phyloP scores from a whole-genome alignment of 768 basidiomycete species.

The Boletus speciosus region DNA sequence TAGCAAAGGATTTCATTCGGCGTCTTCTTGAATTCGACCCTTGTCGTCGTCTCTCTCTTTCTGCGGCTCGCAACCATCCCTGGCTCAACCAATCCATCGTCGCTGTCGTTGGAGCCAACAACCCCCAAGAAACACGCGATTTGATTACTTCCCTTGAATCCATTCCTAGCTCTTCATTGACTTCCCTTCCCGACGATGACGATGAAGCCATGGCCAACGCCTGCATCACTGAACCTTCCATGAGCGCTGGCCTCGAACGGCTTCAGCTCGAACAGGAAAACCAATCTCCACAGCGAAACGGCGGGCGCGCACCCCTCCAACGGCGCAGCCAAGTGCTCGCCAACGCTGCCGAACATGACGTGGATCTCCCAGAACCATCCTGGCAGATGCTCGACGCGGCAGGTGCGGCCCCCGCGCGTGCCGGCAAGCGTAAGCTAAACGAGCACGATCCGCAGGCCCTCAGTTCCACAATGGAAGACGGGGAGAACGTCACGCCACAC shows the following conservation, averaged over 20 bases:
- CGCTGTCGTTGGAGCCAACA: background rate
- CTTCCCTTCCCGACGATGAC: conserved; percentile 22
- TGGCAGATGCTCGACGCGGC: conserved; percentile 49
- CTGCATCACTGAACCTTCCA: conserved; percentile 17
- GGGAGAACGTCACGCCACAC: conserved; percentile 6
- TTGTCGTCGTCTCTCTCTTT: conserved; percentile 62
- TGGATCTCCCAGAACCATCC: conserved; percentile 48
- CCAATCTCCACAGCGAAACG: conserved; percentile 6
- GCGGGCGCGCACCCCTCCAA: conserved; percentile 34
- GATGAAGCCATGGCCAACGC: conserved; percentile 17
- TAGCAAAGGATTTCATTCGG: conserved; percentile 66
- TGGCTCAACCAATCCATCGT: conserved; percentile 52
- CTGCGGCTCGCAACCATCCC: conserved; percentile 63
- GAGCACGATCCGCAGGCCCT: conserved; percentile 23
- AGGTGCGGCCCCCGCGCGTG: conserved; percentile 24
- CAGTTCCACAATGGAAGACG: conserved; percentile 27
- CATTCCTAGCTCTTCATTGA: conserved; percentile 17
- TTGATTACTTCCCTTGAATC: conserved; percentile 9
- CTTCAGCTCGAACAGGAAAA: conserved; percentile 31
- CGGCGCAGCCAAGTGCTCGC: conserved; percentile 48
- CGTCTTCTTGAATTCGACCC: conserved; percentile 67
- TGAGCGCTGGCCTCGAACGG: conserved; percentile 33
- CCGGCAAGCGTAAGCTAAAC: conserved; percentile 38
- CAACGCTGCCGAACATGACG: conserved; percentile 41
- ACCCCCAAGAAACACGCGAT: background rate